phyloP scores from a whole-genome alignment of 2,329 filamentous ascomycete genomes.

The Nectriaceae sp. region DNA sequence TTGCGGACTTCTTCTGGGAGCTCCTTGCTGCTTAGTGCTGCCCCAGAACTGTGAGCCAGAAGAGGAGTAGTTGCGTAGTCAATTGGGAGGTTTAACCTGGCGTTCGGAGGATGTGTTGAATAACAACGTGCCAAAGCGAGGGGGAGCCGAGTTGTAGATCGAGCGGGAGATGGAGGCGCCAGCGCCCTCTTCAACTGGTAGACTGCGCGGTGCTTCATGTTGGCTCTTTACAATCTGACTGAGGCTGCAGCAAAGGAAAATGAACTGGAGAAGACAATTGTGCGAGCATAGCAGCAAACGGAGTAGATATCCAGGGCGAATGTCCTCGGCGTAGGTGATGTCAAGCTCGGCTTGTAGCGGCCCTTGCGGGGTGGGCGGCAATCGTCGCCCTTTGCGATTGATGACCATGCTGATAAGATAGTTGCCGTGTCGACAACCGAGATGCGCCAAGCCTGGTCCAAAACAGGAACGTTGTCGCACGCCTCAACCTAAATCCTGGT shows the following conservation, averaged over 20 bases:
- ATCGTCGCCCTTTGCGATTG: conserved; percentile 20
- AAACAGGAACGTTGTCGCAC: conserved; percentile 23
- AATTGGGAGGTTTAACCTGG: conserved; percentile 77
- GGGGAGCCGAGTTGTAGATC: conserved; percentile 16
- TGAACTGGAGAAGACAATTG: conserved; percentile 10
- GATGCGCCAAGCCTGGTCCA: conserved; percentile 16
- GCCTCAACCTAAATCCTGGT: too few species aligned
- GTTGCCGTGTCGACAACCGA: conserved; percentile 44
- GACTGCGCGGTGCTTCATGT: conserved; percentile 37
- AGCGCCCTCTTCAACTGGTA: conserved; percentile 33
- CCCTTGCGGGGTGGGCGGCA: conserved; percentile 34
- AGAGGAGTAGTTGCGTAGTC: conserved; percentile 84
- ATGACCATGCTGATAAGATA: conserved; percentile 33
- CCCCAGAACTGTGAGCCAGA: conserved; percentile 76
- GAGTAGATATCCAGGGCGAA: conserved; percentile 24
- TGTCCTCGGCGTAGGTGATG: conserved; percentile 32
- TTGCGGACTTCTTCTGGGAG: conserved; percentile 66
- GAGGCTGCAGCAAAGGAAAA: conserved; percentile 8
- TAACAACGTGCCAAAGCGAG: conserved; percentile 39
- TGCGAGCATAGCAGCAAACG: conserved; percentile 15
- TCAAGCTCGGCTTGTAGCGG: conserved; percentile 42
- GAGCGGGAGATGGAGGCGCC: conserved; percentile 16
- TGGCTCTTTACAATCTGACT: conserved; percentile 10
- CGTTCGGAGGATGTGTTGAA: conserved; percentile 60
- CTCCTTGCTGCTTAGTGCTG: conserved; percentile 71